These are phyloP conservation scores for Cyclotella cryptica DNA, from an alignment of 108 stramenopile species.

Conservation along the genomic window DNA sequence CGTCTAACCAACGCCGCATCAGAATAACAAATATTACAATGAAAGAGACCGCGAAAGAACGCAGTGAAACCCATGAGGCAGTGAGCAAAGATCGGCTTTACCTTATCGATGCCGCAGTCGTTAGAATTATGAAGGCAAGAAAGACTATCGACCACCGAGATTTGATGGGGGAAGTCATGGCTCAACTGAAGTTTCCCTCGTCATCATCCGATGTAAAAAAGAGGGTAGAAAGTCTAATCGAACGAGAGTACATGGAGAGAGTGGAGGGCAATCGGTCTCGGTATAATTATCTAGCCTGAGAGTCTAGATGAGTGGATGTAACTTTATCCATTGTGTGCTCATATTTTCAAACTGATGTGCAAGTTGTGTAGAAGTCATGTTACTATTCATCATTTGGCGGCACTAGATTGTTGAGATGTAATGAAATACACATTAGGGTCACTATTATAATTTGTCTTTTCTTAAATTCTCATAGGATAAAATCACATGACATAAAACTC, in stretches of 20 bases:
- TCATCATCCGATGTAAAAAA: slow-evolving; percentile 90
- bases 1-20: slow-evolving; percentile 88
- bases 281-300: slow-evolving; percentile 97
- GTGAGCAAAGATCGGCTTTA: slow-evolving; percentile 94
- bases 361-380: no score
- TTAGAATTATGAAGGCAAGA: slow-evolving; percentile 98
- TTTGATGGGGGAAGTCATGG: slow-evolving; percentile 92
- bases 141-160: slow-evolving; percentile 91
- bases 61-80: slow-evolving; percentile 90
- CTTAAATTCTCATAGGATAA: no score
- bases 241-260: slow-evolving; percentile 98
- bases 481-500: no score
- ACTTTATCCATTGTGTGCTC: no score
- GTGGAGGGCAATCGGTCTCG: slow-evolving; percentile 85
- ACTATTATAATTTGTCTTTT: no score
- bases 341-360: no score
- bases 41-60: slow-evolving; percentile 95
- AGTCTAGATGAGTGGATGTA: background rate
- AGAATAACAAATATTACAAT: slow-evolving; percentile 94
- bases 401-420: no score
- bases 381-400: no score
- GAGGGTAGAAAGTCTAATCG: slow-evolving; percentile 97
- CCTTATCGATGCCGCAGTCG: slow-evolving; percentile 96
- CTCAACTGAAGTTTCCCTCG: slow-evolving; percentile 93
- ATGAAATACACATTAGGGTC: no score